phyloP scores from a whole-genome alignment of 495 filamentous ascomycete genomes.

The Amorphotheca resinae region DNA sequence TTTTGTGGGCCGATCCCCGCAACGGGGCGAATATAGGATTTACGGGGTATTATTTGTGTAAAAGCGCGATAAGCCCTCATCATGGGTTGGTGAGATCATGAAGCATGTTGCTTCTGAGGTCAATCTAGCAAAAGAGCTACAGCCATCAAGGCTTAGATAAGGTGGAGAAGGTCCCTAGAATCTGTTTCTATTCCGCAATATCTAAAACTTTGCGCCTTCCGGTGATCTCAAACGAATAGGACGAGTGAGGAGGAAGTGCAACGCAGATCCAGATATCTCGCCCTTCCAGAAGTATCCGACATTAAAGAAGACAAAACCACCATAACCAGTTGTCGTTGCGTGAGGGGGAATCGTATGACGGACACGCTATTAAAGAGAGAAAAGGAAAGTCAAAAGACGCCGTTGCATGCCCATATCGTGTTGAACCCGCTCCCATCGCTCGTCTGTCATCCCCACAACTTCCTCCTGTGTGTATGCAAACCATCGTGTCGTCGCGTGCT shows the following conservation, averaged over 20 bases:
- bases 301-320: neutral
- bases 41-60: no score
- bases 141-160: no score
- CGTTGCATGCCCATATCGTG: neutral
- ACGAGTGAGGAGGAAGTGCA: neutral
- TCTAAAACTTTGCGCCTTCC: neutral
- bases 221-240: neutral
- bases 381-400: slow-evolving; percentile 1
- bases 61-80: no score
- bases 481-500: neutral
- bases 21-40: no score
- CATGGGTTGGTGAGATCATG: no score
- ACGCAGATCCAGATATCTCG: neutral
- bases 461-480: neutral
- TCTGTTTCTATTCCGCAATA: neutral
- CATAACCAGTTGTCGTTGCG: neutral
- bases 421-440: neutral
- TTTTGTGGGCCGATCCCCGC: neutral
- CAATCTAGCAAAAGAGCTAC: no score
- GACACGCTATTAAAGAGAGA: neutral
- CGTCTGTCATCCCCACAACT: neutral
- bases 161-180: no score
- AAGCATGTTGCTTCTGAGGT: no score
- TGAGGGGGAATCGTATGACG: neutral
- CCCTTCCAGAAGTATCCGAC: neutral